Evolutionary conservation across 257 asterid species (phyloP).

Genomic region (Coffea canephora): DNA sequence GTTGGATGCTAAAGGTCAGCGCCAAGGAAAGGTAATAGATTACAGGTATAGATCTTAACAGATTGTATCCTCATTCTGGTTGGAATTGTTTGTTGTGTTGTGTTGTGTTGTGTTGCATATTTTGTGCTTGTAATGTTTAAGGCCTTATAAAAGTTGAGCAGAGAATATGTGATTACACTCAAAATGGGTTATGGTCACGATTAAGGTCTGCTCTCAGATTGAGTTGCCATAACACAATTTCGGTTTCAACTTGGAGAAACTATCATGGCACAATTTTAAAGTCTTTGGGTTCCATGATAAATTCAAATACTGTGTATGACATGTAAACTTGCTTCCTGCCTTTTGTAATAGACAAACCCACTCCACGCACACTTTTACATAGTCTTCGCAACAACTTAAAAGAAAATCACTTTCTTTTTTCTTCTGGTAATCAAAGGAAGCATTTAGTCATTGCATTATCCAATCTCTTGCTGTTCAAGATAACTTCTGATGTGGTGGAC

Average conservation of each 20-base stretch:
- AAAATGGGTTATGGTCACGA: neutral
- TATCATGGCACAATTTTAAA: neutral
- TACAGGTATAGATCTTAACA: slow-evolving; percentile 61
- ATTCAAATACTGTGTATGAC: too few species aligned
- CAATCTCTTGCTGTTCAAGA: neutral
- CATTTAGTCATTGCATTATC: neutral
- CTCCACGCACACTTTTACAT: neutral
- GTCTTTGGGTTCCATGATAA: too few species aligned
- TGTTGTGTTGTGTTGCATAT: neutral
- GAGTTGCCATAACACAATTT: neutral
- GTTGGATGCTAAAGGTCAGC: slow-evolving; percentile 96
- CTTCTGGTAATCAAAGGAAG: neutral
- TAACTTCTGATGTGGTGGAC: neutral
- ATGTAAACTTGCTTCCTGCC: neutral
- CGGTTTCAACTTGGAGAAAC: neutral
- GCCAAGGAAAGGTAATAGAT: slow-evolving; percentile 93
- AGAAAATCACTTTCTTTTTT: neutral
- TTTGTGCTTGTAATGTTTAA: neutral
- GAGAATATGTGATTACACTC: neutral
- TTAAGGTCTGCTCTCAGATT: too few species aligned
- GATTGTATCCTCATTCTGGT: slow-evolving; percentile 11
- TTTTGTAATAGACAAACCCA: neutral
- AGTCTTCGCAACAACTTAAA: neutral
- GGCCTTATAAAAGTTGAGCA: neutral
- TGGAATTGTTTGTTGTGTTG: slow-evolving; percentile 1